Evolutionary conservation across 345 rosid species (phyloP), one percentile per base, ranked within the genome.

Genomic region (Salix arbutifolia): DNA sequence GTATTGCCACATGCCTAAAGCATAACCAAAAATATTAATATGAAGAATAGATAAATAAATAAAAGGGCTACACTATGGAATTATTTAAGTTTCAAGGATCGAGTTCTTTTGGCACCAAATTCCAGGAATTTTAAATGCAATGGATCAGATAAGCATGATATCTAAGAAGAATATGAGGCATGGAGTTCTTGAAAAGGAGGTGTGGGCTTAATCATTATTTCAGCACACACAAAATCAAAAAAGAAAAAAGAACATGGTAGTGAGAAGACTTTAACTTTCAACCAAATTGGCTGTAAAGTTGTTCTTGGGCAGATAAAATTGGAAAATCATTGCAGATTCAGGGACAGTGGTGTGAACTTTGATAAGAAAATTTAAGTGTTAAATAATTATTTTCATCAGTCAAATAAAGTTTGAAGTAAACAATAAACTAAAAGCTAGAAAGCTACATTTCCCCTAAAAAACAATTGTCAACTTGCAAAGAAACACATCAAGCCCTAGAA

Each of bases 121-220:
- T 56, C 67, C 23, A 66, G n/a, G 30, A 69, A 7, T 76, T 18
- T 60, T 37, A 30, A 56, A 75, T 50, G 33, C 35, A 31, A n/a
- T n/a, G n/a, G n/a, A 19, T 18, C 68, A 56, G 38, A 26, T 28
- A 56, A 72, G 44, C 16, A 21, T 42, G 69, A 4, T 8, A 26
- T 60, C 28, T 12, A 44, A 40, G 68, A 65, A 65, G 8, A 38
- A 28, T 16, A 8, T 16, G 44, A 40, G 30, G 26, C 25, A 69
- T 30, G 67, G 2, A 23, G 2, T 42, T 30, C 23, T 62, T 61
- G 17, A 53, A 72, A 60, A 56, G 11, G 52, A 72, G 4, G 13
- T 37, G 75, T 14, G 50, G 6, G 42, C 13, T 71, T 26, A 69
- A 83, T 79, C 70, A 79, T 72, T 72, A 13, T 28, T 60, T 48